Percentiles rank a stretch among this genome's conserved stretches.
phyloP scores from a whole-genome alignment of 2,329 filamentous ascomycete species.

The Bipolaris gigantea region DNA sequence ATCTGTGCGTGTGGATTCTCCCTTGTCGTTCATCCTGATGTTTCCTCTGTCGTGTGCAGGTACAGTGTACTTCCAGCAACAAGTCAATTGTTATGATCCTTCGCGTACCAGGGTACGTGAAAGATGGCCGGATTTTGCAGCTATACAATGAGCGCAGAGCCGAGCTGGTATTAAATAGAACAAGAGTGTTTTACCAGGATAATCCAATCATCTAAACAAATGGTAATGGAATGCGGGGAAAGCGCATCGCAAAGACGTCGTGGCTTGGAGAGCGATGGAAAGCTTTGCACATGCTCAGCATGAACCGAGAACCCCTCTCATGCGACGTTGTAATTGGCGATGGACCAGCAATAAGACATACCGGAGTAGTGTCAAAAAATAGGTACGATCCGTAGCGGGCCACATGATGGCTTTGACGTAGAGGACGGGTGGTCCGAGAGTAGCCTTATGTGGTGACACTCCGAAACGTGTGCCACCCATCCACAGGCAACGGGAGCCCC shows the following conservation, averaged over 20 bases:
- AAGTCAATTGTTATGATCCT: background rate
- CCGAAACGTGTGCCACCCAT: slow-evolving; percentile 39
- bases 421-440: slow-evolving; percentile 23
- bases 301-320: slow-evolving; percentile 16
- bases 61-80: background rate
- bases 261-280: slow-evolving; percentile 15
- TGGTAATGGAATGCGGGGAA: slow-evolving; percentile 34
- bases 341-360: slow-evolving; percentile 19
- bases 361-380: slow-evolving; percentile 25
- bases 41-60: slow-evolving; percentile 4
- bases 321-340: slow-evolving; percentile 22
- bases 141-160: background rate
- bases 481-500: slow-evolving; percentile 22
- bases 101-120: background rate
- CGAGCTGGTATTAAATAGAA: slow-evolving; percentile 3
- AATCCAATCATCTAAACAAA: slow-evolving; percentile 9
- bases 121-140: background rate
- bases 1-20: slow-evolving; percentile 11
- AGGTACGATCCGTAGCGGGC: slow-evolving; percentile 33
- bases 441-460: slow-evolving; percentile 31
- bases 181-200: slow-evolving; percentile 4
- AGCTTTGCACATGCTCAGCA: slow-evolving; percentile 34
- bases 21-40: slow-evolving; percentile 33
- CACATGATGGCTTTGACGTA: slow-evolving; percentile 6
- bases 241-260: slow-evolving; percentile 21